Evolutionary conservation across 306 rosid species (phyloP), one percentile per base, ranked within the genome.

Genomic region (Rubus idaeus): DNA sequence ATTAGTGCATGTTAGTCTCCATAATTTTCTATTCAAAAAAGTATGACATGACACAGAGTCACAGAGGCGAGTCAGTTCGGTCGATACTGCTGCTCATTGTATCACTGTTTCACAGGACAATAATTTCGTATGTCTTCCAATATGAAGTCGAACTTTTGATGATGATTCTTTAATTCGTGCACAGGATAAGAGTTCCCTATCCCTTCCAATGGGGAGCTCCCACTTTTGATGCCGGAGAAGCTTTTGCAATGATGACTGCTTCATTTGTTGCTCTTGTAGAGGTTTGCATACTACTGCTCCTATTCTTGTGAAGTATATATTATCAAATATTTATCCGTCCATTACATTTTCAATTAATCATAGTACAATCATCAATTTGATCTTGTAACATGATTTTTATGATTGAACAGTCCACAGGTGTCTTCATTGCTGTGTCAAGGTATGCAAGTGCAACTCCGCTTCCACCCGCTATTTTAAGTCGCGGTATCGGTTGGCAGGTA

Each of bases 161-260:
- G 97, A 97, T 14, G 92, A 60, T 45, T 58, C 57, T 60, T 41
- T 1, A 21, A 55, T 14, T 10, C 18, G 30, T 52, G 30, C 71
- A 70, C 88, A 94, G 98, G 98, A 91, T 94, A 70, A 88, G 98
- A 79, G 79, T 94, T 51, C 98, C 98, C 1, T 94, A 92, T 79
- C 98, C 98, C 58, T 94, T 94, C 87, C 98, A 94, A 77, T 94
- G 98, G 98, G 98, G 98, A 75, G 96, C 97, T 60, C 98, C 98
- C 37, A 91, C 94, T 76, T 94, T 94, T 73, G 95, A 94, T 65
- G 97, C 98, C 8, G 98, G 98, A 61, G 98, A 94, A 88, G 83
- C 97, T 69, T 94, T 94, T 82, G 98, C 98, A 58, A 94, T 94
- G 98, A 94, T 94, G 98, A 91, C 95, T 71, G 89, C 96, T 82